These are phyloP conservation scores for Cyclotella sp. DNA, from an alignment of 108 stramenopile genomes.

Conservation along the genomic window DNA sequence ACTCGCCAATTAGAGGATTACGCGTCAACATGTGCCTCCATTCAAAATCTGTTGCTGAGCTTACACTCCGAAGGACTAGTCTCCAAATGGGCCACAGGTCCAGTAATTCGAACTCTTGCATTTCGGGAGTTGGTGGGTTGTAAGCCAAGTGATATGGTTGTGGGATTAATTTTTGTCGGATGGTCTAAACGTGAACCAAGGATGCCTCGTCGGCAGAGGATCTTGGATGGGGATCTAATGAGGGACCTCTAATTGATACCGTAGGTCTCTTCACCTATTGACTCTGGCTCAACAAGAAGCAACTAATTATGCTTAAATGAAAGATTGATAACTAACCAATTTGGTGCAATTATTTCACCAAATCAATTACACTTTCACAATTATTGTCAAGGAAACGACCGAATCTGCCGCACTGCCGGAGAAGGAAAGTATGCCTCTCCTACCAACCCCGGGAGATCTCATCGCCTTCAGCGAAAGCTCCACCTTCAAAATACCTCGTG, in stretches of 20 bases:
- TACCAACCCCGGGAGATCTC: too few relatives aligned
- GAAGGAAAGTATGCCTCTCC: too few relatives aligned
- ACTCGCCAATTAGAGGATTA: conserved; percentile 79
- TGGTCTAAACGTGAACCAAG: conserved; percentile 45
- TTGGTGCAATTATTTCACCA: too few relatives aligned
- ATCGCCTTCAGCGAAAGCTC: too few relatives aligned
- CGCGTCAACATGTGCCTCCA: conserved; percentile 73
- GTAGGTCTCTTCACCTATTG: too few relatives aligned
- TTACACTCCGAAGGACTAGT: conserved; percentile 74
- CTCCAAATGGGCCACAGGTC: conserved; percentile 79
- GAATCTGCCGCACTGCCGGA: too few relatives aligned
- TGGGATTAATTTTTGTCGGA: conserved; percentile 77
- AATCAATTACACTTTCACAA: too few relatives aligned
- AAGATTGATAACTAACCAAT: too few relatives aligned
- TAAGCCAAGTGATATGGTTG: conserved; percentile 62
- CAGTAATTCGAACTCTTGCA: conserved; percentile 67
- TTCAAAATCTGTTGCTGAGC: conserved; percentile 72
- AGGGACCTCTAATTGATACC: conserved; percentile 34
- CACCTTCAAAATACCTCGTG: too few relatives aligned
- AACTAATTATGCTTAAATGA: too few relatives aligned
- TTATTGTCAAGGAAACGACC: too few relatives aligned
- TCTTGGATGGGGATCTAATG: conserved; percentile 42
- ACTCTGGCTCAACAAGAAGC: too few relatives aligned
- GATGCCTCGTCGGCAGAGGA: conserved; percentile 29
- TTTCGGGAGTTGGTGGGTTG: conserved; percentile 70